Percentiles rank a stretch among this genome's conserved stretches.
Evolutionary conservation across 148 eudicot genomes (phyloP).

Genomic region (Nepenthes gracilis): DNA sequence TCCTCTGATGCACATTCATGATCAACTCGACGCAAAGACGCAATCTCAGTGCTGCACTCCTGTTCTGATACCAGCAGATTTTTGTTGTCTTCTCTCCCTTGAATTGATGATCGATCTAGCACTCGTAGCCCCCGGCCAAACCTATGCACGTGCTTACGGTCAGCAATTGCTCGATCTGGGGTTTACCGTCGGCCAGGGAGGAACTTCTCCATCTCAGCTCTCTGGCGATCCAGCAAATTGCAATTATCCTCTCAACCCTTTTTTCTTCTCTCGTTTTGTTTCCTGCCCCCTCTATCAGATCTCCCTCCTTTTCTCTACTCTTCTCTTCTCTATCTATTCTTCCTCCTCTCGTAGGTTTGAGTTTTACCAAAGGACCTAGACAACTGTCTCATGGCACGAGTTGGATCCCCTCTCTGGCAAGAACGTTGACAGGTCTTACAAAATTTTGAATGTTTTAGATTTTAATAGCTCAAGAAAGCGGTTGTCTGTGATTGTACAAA

Average conservation of each 20-base stretch:
- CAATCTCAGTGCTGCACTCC: background rate
- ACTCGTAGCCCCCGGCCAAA: background rate
- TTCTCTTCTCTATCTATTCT: no score
- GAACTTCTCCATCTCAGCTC: no score
- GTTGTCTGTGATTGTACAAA: slow-evolving; percentile 81
- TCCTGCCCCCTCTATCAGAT: no score
- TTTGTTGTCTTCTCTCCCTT: background rate
- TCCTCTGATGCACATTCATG: background rate
- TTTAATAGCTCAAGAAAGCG: slow-evolving; percentile 80
- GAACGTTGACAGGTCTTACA: slow-evolving; percentile 70
- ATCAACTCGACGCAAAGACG: background rate
- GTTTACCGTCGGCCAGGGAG: background rate
- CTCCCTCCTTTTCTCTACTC: no score
- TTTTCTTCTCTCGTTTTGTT: no score
- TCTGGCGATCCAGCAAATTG: no score
- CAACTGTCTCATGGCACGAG: slow-evolving; percentile 51
- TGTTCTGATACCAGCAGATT: background rate
- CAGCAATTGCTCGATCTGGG: background rate
- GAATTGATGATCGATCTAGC: background rate
- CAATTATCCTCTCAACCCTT: no score
- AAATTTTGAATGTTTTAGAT: slow-evolving; percentile 61
- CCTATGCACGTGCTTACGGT: background rate
- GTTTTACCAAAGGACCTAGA: slow-evolving; percentile 75
- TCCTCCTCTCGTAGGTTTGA: slow-evolving; percentile 37
- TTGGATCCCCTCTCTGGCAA: slow-evolving; percentile 48